phyloP scores from a whole-genome alignment of 768 basidiomycete species.

The Mycena kentingensis region DNA sequence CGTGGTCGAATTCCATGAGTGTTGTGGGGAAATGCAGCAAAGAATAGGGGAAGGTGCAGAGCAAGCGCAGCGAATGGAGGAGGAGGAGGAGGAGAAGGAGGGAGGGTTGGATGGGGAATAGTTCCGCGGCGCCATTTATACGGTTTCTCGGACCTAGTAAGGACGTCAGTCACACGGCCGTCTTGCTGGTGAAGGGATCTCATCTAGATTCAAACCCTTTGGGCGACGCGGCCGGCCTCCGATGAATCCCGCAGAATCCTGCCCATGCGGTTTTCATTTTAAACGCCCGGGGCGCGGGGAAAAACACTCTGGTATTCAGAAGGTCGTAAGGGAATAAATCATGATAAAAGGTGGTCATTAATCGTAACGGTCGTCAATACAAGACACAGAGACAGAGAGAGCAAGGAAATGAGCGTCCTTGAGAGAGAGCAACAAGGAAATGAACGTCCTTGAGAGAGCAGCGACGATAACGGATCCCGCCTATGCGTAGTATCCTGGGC shows the following conservation, averaged over 20 bases:
- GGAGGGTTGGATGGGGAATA: constrained; percentile 11
- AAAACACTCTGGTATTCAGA: constrained; percentile 16
- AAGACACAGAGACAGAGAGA: constrained; percentile 31
- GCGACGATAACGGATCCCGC: constrained; percentile 22
- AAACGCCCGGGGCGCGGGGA: constrained; percentile 1
- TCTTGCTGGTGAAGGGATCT: not conserved
- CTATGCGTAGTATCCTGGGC: constrained; percentile 53
- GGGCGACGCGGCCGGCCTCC: not conserved
- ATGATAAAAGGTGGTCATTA: constrained; percentile 36
- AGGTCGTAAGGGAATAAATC: constrained; percentile 26
- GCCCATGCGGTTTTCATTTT: constrained; percentile 22
- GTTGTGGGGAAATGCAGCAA: constrained; percentile 35
- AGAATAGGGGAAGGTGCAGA: constrained; percentile 36
- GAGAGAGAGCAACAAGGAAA: constrained; percentile 14
- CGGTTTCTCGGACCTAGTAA: constrained; percentile 4
- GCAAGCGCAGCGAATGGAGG: constrained; percentile 9
- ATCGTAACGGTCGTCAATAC: constrained; percentile 37
- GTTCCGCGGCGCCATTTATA: constrained; percentile 25
- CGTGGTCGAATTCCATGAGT: constrained; percentile 52
- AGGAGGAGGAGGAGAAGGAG: constrained; percentile 21
- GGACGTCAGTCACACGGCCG: constrained; percentile 3
- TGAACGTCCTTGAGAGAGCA: too few species aligned
- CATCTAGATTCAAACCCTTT: not conserved
- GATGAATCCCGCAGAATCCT: constrained; percentile 16
- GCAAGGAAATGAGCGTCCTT: constrained; percentile 31